A percentile compares a stretch with the other conserved stretches of the same genome.
Evolutionary conservation across 345 rosid species (phyloP).

Genomic region (Clausena lansium): DNA sequence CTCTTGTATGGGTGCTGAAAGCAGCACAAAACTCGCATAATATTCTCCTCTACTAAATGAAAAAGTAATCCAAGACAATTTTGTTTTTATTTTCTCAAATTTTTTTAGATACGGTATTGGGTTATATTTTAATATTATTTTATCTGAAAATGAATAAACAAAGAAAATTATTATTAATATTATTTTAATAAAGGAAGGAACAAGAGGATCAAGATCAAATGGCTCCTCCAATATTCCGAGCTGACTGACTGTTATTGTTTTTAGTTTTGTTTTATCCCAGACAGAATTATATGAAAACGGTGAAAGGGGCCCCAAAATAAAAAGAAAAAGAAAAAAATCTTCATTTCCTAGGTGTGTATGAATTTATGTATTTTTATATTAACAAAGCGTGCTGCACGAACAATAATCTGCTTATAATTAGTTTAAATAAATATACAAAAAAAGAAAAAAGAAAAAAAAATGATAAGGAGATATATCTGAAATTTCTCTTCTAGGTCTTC

Average conservation of each 20-base stretch:
- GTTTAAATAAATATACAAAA: neutral
- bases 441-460: too few species aligned
- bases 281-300: neutral
- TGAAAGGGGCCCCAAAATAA: neutral
- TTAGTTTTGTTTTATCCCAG: neutral
- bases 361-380: too few species aligned
- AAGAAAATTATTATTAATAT: too few species aligned
- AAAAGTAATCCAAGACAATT: neutral
- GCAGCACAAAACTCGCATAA: too few species aligned
- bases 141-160: neutral
- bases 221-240: neutral
- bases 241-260: neutral
- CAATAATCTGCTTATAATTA: too few species aligned
- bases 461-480: too few species aligned
- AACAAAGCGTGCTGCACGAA: neutral
- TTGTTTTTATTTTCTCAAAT: neutral
- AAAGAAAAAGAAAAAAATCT: too few species aligned
- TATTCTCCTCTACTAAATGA: too few species aligned
- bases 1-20: too few species aligned
- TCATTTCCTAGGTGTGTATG: neutral
- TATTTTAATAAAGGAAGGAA: neutral
- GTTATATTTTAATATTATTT: neutral
- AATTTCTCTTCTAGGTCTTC: neutral
- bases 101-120: too few species aligned
- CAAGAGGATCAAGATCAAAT: neutral